Conservation (phyloP, 371 early-diverging fungal genomes). For the Mortierella sp. region DNA sequence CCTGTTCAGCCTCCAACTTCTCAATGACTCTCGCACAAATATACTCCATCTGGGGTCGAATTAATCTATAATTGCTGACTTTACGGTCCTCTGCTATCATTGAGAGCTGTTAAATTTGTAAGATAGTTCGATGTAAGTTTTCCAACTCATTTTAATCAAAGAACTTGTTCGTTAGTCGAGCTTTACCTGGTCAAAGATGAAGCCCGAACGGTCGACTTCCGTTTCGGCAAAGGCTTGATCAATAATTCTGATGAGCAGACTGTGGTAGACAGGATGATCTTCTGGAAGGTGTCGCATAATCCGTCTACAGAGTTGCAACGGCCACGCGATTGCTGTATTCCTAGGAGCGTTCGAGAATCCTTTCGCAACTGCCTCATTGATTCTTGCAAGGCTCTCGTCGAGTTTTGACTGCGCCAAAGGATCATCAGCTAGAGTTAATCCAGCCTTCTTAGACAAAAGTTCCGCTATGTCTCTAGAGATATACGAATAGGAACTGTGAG, state of each 20-base stretch:
- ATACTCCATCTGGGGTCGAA: conserved; percentile 28
- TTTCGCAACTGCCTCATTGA: conserved; percentile 23
- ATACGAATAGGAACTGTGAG: not conserved
- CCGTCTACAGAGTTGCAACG: conserved; percentile 24
- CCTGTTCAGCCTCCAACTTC: conserved; percentile 24
- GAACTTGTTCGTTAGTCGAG: too few relatives aligned
- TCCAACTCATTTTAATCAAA: too few relatives aligned
- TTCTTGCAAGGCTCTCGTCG: conserved; percentile 19
- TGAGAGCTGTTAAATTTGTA: not conserved
- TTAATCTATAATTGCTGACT: conserved; percentile 15
- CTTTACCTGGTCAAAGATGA: conserved; percentile 27
- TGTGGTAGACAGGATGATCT: conserved; percentile 28
- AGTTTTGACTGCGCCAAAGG: conserved; percentile 19
- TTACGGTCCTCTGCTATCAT: conserved; percentile 24
- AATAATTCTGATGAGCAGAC: conserved; percentile 22
- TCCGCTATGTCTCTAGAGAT: conserved; percentile 20
- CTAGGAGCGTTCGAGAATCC: conserved; percentile 1
- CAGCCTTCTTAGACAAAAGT: conserved; percentile 12
- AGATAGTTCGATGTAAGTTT: not conserved
- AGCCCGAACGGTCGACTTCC: not conserved
- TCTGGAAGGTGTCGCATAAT: conserved; percentile 44
- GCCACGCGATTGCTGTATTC: not conserved
- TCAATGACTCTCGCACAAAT: conserved; percentile 25
- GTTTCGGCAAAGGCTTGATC: conserved; percentile 29
- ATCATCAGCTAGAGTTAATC: conserved; percentile 11